Evolutionary conservation across 2,329 filamentous ascomycete genomes (phyloP), one percentile per base, ranked within the genome.

Genomic region (Fusarium sp.): DNA sequence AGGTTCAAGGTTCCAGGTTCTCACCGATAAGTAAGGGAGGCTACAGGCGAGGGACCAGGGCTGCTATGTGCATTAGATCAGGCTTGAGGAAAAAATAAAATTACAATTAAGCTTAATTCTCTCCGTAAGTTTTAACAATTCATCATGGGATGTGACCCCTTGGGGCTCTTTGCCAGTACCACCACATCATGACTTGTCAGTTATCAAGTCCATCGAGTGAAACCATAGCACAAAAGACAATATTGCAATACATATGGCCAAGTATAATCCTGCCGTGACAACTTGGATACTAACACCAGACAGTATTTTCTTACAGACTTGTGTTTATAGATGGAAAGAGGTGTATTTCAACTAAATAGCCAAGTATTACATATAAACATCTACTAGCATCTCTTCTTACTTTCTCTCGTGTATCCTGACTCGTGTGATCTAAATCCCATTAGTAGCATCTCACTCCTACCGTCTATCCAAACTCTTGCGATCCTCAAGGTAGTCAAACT

Each of bases 401-500:
- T 16, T 13, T 22, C 29, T 18, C 18, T 22, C 29, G 45, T 40
- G 24, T 38, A 40, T 50, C 31, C 20, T 22, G 24, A 27, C 18
- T 40, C n/a, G 22, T 5, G 18, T 5, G 18, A 59, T 60, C 47
- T 65, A 64, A 42, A 35, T 27, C 47, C 16, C 42, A 56, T 64
- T 27, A 54, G 59, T 27, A 37, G 42, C 52, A 47, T 37, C n/a
- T 57, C 59, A 8, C 35, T 35, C 61, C 35, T 73, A 73, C 20
- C 64, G 68, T 52, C 56, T 68, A 52, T 77, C 72, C 35, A 77
- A 37, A 18, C 57, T 74, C 13, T 56, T 66, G 13, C 70, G 61
- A 29, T 80, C 71, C 56, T 72, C 54, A 6, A 81, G 67, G 31
- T 77, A 78, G 64, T 82, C 79, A 56, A 82, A 71, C 67, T 75